Evolutionary conservation across 768 basidiomycete genomes (phyloP).

Genomic region (Pisolithus orientalis): DNA sequence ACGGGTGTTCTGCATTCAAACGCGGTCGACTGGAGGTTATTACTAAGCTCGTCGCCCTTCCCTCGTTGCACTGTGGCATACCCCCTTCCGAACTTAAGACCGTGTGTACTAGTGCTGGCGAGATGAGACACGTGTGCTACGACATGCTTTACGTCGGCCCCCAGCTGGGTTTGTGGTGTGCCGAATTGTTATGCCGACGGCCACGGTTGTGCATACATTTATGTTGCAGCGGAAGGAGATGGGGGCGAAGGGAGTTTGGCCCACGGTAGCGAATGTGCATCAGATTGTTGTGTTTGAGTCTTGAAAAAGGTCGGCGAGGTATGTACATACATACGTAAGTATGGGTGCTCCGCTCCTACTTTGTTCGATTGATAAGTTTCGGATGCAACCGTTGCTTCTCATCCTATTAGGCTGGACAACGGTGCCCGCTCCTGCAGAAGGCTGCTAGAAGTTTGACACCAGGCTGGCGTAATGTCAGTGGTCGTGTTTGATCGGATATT

Average conservation of each 20-base stretch:
- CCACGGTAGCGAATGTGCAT: constrained; percentile 23
- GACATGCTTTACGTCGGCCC: constrained; percentile 27
- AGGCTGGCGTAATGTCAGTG: no score
- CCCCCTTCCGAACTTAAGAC: neutral
- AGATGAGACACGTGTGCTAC: constrained; percentile 15
- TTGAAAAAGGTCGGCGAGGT: no score
- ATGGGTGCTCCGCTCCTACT: no score
- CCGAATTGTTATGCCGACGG: constrained; percentile 9
- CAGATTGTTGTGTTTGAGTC: constrained; percentile 16
- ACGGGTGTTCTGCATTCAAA: constrained; percentile 8
- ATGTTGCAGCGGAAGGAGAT: constrained; percentile 24
- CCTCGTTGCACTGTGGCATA: constrained; percentile 15
- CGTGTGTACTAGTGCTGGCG: neutral
- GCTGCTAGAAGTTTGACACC: no score
- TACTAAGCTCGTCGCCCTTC: constrained; percentile 19
- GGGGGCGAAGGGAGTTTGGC: constrained; percentile 20
- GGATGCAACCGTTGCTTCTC: no score
- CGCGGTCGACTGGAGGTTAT: constrained; percentile 22
- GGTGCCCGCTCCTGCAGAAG: no score
- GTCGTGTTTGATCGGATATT: no score
- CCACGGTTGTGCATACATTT: constrained; percentile 23
- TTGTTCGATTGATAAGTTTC: no score
- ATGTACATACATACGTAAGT: no score
- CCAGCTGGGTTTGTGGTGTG: constrained; percentile 22
- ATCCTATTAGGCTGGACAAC: no score